Base-by-base conservation (phyloP, 345 rosid species). In the Gossypium thurberi region DNA sequence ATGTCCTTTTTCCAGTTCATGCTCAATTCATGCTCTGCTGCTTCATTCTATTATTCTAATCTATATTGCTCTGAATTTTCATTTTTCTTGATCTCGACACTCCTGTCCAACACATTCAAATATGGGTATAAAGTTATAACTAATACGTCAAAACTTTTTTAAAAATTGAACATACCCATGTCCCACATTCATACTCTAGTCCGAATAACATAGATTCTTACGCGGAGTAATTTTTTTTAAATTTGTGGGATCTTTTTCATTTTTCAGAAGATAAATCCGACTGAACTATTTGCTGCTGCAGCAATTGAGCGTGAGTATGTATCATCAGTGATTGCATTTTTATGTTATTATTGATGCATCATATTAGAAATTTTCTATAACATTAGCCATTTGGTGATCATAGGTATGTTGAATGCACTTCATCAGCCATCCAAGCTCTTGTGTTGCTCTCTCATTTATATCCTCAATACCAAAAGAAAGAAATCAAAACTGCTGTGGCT, bases 401-500 rank as follows among this genome's bases (percentile, higher is more conserved):
- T 67, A 67, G 71, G 57, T 25, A 48, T 25, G 71, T 48, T 67
- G 71, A 67, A 25, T 67, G 71, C 23, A 67, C 71, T 15, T 67
- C 71, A 10, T 67, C 71, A 8, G 12, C 71, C 71, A 48, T 48
- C 43, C 42, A 67, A 48, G 57, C 42, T 48, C 71, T 66, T 66
- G 25, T 50, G 43, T 50, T 50, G 71, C 50, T 68, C 44, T 68
- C 58, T 43, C 42, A 50, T 21, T 15, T 17, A 48, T 68, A 68
- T 9, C 71, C 58, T 48, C 58, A 17, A 15, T 68, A 68, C 43
- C 23, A 5, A 68, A 50, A 68, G 58, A 68, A 8, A 25, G 71
- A 68, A 25, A 68, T 68, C 6, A 15, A 68, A 68, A 68, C 58
- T 15, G 18, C 71, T 26, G 71, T 68, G 44, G 23, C 71, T 68